phyloP scores from a whole-genome alignment of 1,284 basidiomycete species.

The Heterobasidion annosum region DNA sequence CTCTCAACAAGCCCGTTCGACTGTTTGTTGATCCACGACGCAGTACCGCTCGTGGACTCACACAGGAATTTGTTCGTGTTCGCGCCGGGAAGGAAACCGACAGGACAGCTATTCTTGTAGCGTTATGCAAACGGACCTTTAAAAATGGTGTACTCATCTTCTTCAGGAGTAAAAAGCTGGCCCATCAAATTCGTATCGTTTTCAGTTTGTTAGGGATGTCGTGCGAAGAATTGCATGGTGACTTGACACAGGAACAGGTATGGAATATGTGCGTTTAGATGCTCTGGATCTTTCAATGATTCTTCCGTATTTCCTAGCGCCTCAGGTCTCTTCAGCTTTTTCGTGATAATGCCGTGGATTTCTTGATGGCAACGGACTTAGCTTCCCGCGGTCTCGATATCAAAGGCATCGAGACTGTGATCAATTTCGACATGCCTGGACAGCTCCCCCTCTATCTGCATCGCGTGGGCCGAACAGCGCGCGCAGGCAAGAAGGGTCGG shows the following conservation, averaged over 20 bases:
- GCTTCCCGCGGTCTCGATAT: conserved; percentile 95
- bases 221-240: conserved; percentile 89
- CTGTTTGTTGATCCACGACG: conserved; percentile 95
- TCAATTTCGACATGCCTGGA: conserved; percentile 97
- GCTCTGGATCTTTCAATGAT: not conserved
- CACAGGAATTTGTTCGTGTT: conserved; percentile 94
- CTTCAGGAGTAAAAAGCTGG: conserved; percentile 91
- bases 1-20: conserved; percentile 84
- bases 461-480: conserved; percentile 93
- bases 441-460: conserved; percentile 93
- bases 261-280: conserved; percentile 14
- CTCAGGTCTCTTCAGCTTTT: conserved; percentile 81
- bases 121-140: conserved; percentile 86
- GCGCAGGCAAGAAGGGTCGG: conserved; percentile 90
- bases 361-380: conserved; percentile 91
- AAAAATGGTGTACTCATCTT: conserved; percentile 85
- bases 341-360: conserved; percentile 80
- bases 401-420: conserved; percentile 95
- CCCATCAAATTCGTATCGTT: conserved; percentile 92
- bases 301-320: conserved; percentile 40
- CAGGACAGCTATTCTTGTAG: conserved; percentile 74
- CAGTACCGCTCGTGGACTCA: conserved; percentile 79
- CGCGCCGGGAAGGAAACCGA: conserved; percentile 72
- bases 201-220: conserved; percentile 86
- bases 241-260: conserved; percentile 92